Evolutionary conservation across 139 green algal genomes (phyloP), one percentile per base, ranked within the genome.

Genomic region (Chlamydomonas sp.): DNA sequence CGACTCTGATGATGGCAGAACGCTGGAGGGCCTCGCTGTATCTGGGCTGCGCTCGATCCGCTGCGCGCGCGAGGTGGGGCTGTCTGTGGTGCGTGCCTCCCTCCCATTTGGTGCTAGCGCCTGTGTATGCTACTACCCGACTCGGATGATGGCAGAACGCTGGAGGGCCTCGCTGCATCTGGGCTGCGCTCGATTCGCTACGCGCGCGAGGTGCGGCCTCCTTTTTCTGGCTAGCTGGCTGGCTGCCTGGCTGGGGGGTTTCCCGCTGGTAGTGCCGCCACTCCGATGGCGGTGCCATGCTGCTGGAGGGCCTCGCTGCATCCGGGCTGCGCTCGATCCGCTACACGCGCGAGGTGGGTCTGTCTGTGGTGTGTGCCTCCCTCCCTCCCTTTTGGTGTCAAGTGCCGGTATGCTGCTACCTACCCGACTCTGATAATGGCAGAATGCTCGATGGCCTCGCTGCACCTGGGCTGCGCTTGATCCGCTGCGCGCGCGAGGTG

Each of bases 321-420:
- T 95, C 86, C 8, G 95, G 95, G 4, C 80, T 99, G 64, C 78
- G 95, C 2, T 87, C 95, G 54, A 90, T 99, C 26, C 81, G 95
- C 2, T 99, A 98, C 71, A 90, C 92, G 0, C 64, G 92, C 20
- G 89, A 96, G 73, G 69, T 96, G 33, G 33, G 69, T 5, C 48
- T 49, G 26, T 38, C 5, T 68, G 60, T 6, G 60, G 43, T 54
- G 20, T 54, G 43, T 54, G 43, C 20, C 16, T 13, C 20, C 13
- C 16, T 13, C 20, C 13, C 16, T 20, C 20, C 20, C 16, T 54
- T 26, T 13, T 20, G 13, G 43, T 54, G 16, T 54, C 16, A 54
- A 54, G 20, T 54, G 43, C 20, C 13, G 43, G 16, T 54, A 54
- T 54, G 43, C 20, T 20, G 13, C 43, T 54, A 54, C 13, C 43